Evolutionary conservation across 257 asterid species (phyloP), one percentile per base, ranked within the genome.

Genomic region (Verbascum thapsus): DNA sequence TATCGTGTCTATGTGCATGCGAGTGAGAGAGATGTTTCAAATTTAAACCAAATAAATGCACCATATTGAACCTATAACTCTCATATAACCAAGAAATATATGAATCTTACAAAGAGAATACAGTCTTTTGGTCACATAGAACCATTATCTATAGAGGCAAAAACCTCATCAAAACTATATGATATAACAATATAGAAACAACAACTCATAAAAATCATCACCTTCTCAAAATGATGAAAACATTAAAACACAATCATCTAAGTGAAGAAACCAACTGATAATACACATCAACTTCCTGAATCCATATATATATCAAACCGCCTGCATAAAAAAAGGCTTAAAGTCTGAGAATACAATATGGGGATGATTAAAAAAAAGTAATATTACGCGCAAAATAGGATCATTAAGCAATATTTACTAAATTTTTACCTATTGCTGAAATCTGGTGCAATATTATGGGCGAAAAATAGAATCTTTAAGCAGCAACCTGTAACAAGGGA

Each of bases 401-500:
- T 26, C 32, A 1, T 26, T 2, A 26, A 26, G 32, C 32, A 26
- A 26, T 53, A 18, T 45, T 38, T 38, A 43, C 23, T 7, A 22
- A 51, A 30, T 47, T 37, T 41, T 56, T 73, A 73, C 82, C 74
- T 69, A 20, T 15, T 26, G 62, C 13, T 22, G 19, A 51, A 52
- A 71, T 61, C 58, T 53, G 70, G 65, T 37, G 58, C 45, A 54
- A 37, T 55, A 62, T 39, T 59, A 53, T 37, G 72, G 53, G 49
- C 12, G 9, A 43, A 50, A 67, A 50, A 67, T 38, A 53, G 66
- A 47, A 49, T 64, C 65, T 53, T 71, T 57, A 82, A 58, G 81
- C 83, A 44, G 74, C 80, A 82, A 61, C 81, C 88, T 81, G 73
- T 11, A 47, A 66, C 69, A 51, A 44, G 8, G 5, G 12, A 39